phyloP scores from a whole-genome alignment of 768 basidiomycete species.

The Suillus cothurnatus region DNA sequence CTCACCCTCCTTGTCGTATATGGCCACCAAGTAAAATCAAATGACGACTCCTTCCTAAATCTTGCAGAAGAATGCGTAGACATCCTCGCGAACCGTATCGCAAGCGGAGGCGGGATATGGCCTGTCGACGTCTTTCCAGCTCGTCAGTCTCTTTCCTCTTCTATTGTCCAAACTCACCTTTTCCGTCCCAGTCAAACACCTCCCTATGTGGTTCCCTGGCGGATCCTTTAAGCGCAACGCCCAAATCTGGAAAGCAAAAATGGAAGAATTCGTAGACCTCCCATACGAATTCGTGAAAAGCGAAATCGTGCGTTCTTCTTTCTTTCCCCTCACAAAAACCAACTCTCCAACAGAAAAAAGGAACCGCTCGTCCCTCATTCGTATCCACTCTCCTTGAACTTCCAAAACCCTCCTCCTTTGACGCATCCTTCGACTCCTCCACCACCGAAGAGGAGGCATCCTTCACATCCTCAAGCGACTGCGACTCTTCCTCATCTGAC shows the following conservation, averaged over 20 bases:
- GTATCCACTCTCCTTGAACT: conserved; percentile 58
- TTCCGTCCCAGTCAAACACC: conserved; percentile 42
- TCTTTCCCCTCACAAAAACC: neutral
- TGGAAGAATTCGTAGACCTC: conserved; percentile 63
- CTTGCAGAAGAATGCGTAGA: conserved; percentile 46
- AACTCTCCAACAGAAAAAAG: conserved; percentile 31
- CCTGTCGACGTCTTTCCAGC: conserved; percentile 42
- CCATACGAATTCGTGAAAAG: conserved; percentile 62
- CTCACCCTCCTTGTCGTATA: conserved; percentile 63
- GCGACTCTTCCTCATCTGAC: neutral
- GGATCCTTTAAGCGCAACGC: conserved; percentile 67
- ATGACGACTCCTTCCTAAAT: conserved; percentile 42
- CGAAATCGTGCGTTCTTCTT: conserved; percentile 55
- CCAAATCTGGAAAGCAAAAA: conserved; percentile 58
- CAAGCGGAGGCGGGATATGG: conserved; percentile 45
- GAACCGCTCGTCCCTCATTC: conserved; percentile 42
- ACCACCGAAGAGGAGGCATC: neutral
- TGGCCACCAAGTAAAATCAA: conserved; percentile 50
- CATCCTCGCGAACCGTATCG: conserved; percentile 45
- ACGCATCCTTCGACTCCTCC: neutral
- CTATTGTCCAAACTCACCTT: neutral
- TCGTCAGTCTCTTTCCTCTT: conserved; percentile 24
- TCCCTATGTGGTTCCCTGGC: conserved; percentile 72
- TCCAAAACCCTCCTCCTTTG: conserved; percentile 16
- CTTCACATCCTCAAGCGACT: neutral